Conservation (phyloP, 768 basidiomycete species). For the Cystobasidium onofrii region DNA sequence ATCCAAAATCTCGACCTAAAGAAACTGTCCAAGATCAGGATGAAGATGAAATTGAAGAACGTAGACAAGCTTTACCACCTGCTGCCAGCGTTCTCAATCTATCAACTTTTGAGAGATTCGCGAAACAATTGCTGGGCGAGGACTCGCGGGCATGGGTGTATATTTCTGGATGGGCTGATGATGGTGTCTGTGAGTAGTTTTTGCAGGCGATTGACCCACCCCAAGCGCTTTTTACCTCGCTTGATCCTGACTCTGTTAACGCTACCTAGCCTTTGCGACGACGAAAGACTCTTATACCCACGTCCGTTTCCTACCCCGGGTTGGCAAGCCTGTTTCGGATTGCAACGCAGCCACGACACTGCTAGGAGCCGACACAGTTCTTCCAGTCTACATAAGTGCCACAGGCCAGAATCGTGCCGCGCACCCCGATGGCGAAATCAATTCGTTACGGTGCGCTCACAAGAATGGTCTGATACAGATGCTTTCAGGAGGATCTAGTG, state of each 20-base stretch:
- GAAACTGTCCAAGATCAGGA: neutral
- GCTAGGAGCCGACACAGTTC: constrained; percentile 61
- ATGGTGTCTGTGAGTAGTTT: constrained; percentile 19
- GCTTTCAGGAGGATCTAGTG: constrained; percentile 48
- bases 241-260: no score
- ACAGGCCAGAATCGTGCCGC: constrained; percentile 78
- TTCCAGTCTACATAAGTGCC: constrained; percentile 76
- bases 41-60: neutral
- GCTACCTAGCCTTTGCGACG: constrained; percentile 18
- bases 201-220: neutral
- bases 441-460: constrained; percentile 65
- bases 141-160: constrained; percentile 24
- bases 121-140: constrained; percentile 18
- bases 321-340: constrained; percentile 39
- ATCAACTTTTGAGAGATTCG: constrained; percentile 34
- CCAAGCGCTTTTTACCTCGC: no score
- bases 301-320: constrained; percentile 36
- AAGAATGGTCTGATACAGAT: constrained; percentile 64
- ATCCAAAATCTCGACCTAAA: neutral
- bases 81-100: constrained; percentile 25
- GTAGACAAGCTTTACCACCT: neutral
- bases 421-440: constrained; percentile 75
- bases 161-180: constrained; percentile 21
- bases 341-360: constrained; percentile 49
- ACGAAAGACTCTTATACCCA: neutral